Conservation (phyloP, 768 basidiomycete species). For the Boletales sp. region DNA sequence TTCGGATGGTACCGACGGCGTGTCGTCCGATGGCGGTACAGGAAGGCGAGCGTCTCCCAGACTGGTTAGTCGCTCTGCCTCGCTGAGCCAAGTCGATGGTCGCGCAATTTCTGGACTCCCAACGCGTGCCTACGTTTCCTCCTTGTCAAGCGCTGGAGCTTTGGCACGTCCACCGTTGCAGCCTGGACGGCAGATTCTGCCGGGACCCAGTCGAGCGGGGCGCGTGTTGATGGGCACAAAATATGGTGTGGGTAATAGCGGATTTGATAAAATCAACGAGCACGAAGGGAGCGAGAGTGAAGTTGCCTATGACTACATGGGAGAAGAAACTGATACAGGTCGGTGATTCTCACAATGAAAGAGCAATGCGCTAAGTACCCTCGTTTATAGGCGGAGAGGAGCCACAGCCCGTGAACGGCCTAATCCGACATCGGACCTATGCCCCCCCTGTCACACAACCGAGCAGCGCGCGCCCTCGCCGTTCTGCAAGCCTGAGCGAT, state of each 20-base stretch:
- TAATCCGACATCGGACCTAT: conserved; percentile 26
- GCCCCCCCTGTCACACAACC: conserved; percentile 33
- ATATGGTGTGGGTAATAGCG: conserved; percentile 26
- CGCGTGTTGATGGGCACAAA: conserved; percentile 45
- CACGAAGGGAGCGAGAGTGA: conserved; percentile 41
- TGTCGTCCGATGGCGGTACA: conserved; percentile 23
- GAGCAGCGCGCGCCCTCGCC: conserved; percentile 53
- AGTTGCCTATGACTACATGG: conserved; percentile 26
- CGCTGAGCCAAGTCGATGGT: conserved; percentile 32
- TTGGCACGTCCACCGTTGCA: conserved; percentile 39
- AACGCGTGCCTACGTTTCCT: conserved; percentile 30
- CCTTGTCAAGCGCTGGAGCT: conserved; percentile 31
- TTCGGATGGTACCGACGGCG: conserved; percentile 21
- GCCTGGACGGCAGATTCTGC: conserved; percentile 39
- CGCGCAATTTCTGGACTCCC: conserved; percentile 32
- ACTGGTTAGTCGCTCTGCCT: conserved; percentile 29
- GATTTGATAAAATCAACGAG: conserved; percentile 50
- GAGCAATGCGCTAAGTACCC: conserved; percentile 17
- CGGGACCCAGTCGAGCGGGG: conserved; percentile 45
- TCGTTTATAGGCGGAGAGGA: conserved; percentile 29
- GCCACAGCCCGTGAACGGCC: conserved; percentile 22
- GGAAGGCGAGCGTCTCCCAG: conserved; percentile 24
- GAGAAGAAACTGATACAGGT: conserved; percentile 44
- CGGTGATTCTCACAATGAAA: conserved; percentile 11
- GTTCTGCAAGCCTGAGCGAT: conserved; percentile 79